Percentiles rank a stretch among this genome's conserved stretches.
phyloP scores from a whole-genome alignment of 2,329 filamentous ascomycete species.

The Paracamarosporium sp. region DNA sequence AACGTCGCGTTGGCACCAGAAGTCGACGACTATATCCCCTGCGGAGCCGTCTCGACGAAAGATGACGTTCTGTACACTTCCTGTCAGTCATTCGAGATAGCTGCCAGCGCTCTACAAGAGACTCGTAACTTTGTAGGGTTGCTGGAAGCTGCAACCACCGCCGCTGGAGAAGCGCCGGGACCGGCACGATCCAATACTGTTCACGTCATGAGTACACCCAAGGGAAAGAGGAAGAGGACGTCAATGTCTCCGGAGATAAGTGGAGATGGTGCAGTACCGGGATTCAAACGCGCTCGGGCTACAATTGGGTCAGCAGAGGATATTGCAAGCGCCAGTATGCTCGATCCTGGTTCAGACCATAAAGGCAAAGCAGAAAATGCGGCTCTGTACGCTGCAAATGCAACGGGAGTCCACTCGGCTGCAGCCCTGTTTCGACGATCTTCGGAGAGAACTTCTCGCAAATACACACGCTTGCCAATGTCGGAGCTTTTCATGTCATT shows the following conservation, averaged over 20 bases:
- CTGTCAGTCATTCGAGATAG: constrained; percentile 21
- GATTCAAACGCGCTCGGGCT: background rate
- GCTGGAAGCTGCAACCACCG: constrained; percentile 45
- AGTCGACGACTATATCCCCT: constrained; percentile 27
- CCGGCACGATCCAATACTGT: constrained; percentile 19
- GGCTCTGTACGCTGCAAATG: constrained; percentile 42
- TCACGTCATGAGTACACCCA: constrained; percentile 20
- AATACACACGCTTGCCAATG: constrained; percentile 65
- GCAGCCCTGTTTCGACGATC: constrained; percentile 59
- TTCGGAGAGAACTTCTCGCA: constrained; percentile 54
- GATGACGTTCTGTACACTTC: constrained; percentile 24
- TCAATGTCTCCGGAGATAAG: constrained; percentile 1
- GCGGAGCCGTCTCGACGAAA: constrained; percentile 20
- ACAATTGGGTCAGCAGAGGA: constrained; percentile 5
- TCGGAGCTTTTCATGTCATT: constrained; percentile 64
- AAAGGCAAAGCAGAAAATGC: too few relatives aligned
- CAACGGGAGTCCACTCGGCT: constrained; percentile 59
- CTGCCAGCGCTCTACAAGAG: constrained; percentile 27
- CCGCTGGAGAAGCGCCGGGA: constrained; percentile 21
- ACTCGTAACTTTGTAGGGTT: constrained; percentile 43
- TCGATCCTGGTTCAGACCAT: constrained; percentile 33
- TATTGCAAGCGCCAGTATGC: constrained; percentile 12
- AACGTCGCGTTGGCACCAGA: constrained; percentile 28
- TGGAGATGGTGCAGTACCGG: background rate
- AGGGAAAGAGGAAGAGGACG: constrained; percentile 36